Conservation (phyloP, 1,139 yeast species). For the Magnusiomyces clavatus region DNA sequence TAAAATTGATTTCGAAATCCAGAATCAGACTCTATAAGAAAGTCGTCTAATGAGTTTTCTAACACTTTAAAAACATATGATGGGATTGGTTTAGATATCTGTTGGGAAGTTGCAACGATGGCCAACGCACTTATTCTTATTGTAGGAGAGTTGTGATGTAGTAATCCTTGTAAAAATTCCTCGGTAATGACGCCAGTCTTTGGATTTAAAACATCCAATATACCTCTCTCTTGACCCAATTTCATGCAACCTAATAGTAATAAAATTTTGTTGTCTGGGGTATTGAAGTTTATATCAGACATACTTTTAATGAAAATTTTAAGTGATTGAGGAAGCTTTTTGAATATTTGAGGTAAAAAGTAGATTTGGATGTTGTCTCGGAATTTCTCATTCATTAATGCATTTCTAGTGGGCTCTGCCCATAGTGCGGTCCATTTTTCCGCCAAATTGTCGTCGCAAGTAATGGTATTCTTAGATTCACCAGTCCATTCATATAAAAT, state of each 20-base stretch:
- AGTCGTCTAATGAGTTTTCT: constrained; percentile 36
- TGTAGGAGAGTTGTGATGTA: constrained; percentile 40
- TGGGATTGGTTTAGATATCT: constrained; percentile 51
- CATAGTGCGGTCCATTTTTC: constrained; percentile 48
- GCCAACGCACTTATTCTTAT: constrained; percentile 54
- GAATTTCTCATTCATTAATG: constrained; percentile 31
- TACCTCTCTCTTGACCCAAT: constrained; percentile 55
- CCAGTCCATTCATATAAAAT: constrained; percentile 31
- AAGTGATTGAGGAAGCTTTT: constrained; percentile 40
- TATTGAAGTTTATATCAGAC: constrained; percentile 16
- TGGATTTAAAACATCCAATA: constrained; percentile 45
- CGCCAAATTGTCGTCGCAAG: constrained; percentile 19
- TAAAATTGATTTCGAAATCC: constrained; percentile 59
- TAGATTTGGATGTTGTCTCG: constrained; percentile 50
- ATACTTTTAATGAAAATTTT: constrained; percentile 33
- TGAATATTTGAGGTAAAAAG: constrained; percentile 56
- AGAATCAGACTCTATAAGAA: constrained; percentile 56
- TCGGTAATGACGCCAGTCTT: constrained; percentile 34
- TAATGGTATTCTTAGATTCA: constrained; percentile 17
- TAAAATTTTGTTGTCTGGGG: constrained; percentile 31
- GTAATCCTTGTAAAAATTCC: constrained; percentile 33
- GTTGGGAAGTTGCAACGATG: constrained; percentile 52
- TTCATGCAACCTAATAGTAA: constrained; percentile 49
- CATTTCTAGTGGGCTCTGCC: constrained; percentile 37
- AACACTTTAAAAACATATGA: constrained; percentile 39